A percentile compares a stretch with the other conserved stretches of the same genome.
These are phyloP conservation scores for Cercospora zeae-maydis DNA, from an alignment of 2,329 filamentous ascomycete species.

Conservation along the genomic window DNA sequence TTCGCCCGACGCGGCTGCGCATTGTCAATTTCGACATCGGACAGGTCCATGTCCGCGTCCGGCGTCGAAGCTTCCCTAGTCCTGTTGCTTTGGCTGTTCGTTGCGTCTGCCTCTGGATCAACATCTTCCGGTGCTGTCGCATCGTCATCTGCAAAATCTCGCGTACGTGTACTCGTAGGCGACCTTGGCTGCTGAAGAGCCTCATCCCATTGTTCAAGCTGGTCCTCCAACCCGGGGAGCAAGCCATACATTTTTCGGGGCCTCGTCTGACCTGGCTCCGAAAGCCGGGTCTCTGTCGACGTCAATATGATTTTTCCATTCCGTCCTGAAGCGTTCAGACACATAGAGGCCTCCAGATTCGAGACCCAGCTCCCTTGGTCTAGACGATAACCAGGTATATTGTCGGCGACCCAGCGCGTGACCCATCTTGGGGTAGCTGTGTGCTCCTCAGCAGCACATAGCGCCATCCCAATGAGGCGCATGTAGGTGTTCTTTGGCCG, in stretches of 20 bases:
- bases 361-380: slow-evolving; percentile 21
- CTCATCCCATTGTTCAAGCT: slow-evolving; percentile 29
- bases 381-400: slow-evolving; percentile 28
- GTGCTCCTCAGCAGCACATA: slow-evolving; percentile 25
- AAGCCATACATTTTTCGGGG: slow-evolving; percentile 19
- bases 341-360: slow-evolving; percentile 18
- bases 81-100: background rate
- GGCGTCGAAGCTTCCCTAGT: background rate
- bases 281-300: background rate
- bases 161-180: background rate
- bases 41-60: background rate
- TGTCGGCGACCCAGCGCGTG: slow-evolving; percentile 30
- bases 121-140: background rate
- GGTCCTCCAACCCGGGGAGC: slow-evolving; percentile 20
- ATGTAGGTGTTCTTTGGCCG: slow-evolving; percentile 25
- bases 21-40: background rate
- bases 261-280: background rate
- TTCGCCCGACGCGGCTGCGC: background rate
- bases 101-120: background rate
- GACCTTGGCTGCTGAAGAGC: slow-evolving; percentile 19
- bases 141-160: background rate
- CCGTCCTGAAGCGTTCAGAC: slow-evolving; percentile 12
- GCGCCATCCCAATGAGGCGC: slow-evolving; percentile 33
- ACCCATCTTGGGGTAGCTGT: slow-evolving; percentile 24
- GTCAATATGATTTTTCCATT: slow-evolving; percentile 5